Percentiles rank a stretch among this genome's conserved stretches.
These are phyloP conservation scores for Pleurotus pulmonarius DNA, from an alignment of 768 basidiomycete genomes.

Conservation along the genomic window DNA sequence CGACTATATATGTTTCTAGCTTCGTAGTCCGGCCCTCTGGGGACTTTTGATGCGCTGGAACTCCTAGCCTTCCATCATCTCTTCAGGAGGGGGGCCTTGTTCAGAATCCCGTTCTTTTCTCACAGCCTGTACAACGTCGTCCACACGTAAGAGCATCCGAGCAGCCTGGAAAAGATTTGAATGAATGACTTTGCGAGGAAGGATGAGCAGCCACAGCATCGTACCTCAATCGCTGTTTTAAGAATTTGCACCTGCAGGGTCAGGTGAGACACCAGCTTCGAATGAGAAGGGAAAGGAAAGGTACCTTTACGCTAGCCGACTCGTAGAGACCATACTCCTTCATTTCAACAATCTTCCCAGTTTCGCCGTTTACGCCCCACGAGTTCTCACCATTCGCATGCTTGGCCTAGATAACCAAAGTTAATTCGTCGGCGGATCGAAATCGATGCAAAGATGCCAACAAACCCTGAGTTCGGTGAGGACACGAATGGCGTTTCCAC, in stretches of 20 bases:
- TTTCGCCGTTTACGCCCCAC: slow-evolving; percentile 95
- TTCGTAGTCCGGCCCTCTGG: no score
- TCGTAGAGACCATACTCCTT: slow-evolving; percentile 91
- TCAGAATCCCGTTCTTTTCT: slow-evolving; percentile 67
- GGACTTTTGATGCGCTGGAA: neutral
- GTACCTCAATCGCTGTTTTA: slow-evolving; percentile 94
- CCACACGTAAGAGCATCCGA: slow-evolving; percentile 87
- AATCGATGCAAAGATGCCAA: slow-evolving; percentile 9
- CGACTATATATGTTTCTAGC: neutral
- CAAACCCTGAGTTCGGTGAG: slow-evolving; percentile 89
- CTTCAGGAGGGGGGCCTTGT: slow-evolving; percentile 49
- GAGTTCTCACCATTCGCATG: slow-evolving; percentile 88
- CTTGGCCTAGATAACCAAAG: slow-evolving; percentile 63
- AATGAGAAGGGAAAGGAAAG: neutral
- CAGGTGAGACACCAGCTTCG: neutral
- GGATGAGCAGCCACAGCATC: no score
- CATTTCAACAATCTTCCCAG: slow-evolving; percentile 96
- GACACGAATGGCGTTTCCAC: slow-evolving; percentile 91
- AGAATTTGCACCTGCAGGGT: slow-evolving; percentile 76
- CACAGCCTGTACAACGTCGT: slow-evolving; percentile 90
- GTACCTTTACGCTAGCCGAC: slow-evolving; percentile 91
- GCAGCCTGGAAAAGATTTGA: slow-evolving; percentile 52
- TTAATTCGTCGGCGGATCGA: slow-evolving; percentile 5
- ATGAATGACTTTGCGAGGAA: neutral
- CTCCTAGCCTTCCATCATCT: slow-evolving; percentile 39